Conservation (phyloP, 2,329 filamentous ascomycete species). For the Davidsoniella virescens region DNA sequence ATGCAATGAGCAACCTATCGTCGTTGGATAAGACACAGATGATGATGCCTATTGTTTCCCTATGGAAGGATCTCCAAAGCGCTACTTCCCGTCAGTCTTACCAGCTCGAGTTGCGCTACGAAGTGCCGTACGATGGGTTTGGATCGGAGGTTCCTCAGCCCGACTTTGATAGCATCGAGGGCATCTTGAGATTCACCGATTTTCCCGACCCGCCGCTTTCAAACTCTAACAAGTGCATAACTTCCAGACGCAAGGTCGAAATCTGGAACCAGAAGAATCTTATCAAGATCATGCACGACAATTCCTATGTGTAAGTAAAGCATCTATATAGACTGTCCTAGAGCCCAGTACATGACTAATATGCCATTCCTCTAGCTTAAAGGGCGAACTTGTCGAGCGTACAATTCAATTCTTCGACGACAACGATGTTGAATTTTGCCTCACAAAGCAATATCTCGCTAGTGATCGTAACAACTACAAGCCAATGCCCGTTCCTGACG, state of each 20-base stretch:
- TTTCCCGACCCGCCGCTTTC: constrained; percentile 41
- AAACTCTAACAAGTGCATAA: constrained; percentile 24
- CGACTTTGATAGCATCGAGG: constrained; percentile 28
- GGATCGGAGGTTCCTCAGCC: constrained; percentile 23
- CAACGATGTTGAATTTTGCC: constrained; percentile 30
- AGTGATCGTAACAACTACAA: constrained; percentile 20
- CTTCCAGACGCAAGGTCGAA: constrained; percentile 39
- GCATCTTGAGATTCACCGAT: constrained; percentile 41
- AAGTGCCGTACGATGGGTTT: constrained; percentile 29
- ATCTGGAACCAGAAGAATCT: constrained; percentile 36
- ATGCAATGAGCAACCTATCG: constrained; percentile 27
- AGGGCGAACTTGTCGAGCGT: constrained; percentile 37
- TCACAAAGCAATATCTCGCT: constrained; percentile 31
- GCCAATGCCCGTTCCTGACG: constrained; percentile 15
- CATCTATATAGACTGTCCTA: too few species aligned
- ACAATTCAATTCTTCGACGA: constrained; percentile 37
- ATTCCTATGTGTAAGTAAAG: constrained; percentile 31
- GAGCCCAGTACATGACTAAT: not conserved
- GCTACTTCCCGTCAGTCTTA: constrained; percentile 41
- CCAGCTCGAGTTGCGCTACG: constrained; percentile 37
- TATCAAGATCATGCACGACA: constrained; percentile 32
- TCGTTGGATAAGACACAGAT: constrained; percentile 23
- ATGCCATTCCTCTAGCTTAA: constrained; percentile 25
- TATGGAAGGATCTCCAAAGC: constrained; percentile 39
- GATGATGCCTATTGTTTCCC: constrained; percentile 22